Base-by-base conservation (phyloP, 768 basidiomycete species). In the Mycena rosella region DNA sequence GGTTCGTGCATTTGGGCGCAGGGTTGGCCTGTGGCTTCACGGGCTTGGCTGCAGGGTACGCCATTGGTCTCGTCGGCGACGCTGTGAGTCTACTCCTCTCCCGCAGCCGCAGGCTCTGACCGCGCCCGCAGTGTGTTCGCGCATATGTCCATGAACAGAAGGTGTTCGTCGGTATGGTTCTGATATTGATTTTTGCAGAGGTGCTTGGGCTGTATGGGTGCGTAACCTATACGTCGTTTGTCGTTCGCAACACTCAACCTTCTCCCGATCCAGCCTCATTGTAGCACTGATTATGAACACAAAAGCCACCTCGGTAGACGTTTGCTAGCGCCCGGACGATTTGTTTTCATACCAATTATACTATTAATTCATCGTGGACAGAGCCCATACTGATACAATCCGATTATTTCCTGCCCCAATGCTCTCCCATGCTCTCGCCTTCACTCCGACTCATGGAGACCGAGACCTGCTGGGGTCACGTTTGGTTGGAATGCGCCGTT, bases 81-180 rank as follows among this genome's bases (percentile, higher is more conserved):
- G 89, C 96, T 32, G 96, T 98, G 75, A 70, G 94, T 85, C 15
- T 15, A 42, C 15, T 38, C 42, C 36, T 56, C 9, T 5, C 32
- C 22, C 30, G 20, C 10, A 29, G 15, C 11, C 14, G 5, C 22
- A 36, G 22, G 15, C 24, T 49, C 62, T 65, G 20, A 61, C 10
- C 24, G 24, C 15, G 18, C 60, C 36, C 62, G 34, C 70, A 96
- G 94, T 96, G 95, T 74, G 95, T 96, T 18, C 88, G 96, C 65
- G 95, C 95, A 68, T 98, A 95, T 76, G 88, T 98, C 27, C 88
- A 95, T 74, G 96, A 98, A 81, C 91, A 91, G 68, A 91, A 89
- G 77, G 89, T 98, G 29, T 98, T 96, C 76, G 96, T 98, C 24
- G 85, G 91, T 9, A 98, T 98, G 96, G 95, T 99, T 22, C 89